Conservation (phyloP, 176 grass and related monocot species). For the Triticum timopheevii region DNA sequence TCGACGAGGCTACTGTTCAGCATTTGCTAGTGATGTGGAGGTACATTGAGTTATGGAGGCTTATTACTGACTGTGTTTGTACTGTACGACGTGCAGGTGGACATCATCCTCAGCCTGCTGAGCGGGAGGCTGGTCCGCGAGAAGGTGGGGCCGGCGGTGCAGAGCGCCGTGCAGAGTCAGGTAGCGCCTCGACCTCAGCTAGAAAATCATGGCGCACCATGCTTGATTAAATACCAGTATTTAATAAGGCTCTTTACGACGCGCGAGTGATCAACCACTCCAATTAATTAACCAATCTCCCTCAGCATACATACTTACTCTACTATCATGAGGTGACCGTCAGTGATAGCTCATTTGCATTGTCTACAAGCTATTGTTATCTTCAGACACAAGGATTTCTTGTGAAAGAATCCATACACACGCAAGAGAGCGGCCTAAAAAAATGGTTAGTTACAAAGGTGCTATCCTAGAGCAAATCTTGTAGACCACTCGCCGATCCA, state of each 20-base stretch:
- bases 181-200: constrained; percentile 37
- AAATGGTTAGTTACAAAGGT: constrained; percentile 5
- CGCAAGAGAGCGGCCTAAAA: not conserved
- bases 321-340: not conserved
- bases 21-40: not conserved
- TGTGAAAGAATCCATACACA: not conserved
- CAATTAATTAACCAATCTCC: not conserved
- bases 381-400: not conserved
- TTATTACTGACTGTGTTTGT: not conserved
- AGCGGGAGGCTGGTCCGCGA: constrained; percentile 80
- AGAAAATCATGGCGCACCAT: not conserved
- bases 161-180: constrained; percentile 81
- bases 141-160: constrained; percentile 69
- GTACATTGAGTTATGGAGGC: not conserved
- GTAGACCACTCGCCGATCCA: constrained; percentile 9
- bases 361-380: constrained; percentile 3
- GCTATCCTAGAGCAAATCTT: not conserved
- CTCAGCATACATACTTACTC: not conserved
- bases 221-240: not conserved
- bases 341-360: not conserved
- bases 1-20: not conserved
- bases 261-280: not conserved
- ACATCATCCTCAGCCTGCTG: constrained; percentile 71
- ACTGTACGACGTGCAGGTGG: constrained; percentile 47
- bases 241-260: not conserved